phyloP scores from a whole-genome alignment of 2,329 filamentous ascomycete genomes.

The Arthrobotrys sinensis region DNA sequence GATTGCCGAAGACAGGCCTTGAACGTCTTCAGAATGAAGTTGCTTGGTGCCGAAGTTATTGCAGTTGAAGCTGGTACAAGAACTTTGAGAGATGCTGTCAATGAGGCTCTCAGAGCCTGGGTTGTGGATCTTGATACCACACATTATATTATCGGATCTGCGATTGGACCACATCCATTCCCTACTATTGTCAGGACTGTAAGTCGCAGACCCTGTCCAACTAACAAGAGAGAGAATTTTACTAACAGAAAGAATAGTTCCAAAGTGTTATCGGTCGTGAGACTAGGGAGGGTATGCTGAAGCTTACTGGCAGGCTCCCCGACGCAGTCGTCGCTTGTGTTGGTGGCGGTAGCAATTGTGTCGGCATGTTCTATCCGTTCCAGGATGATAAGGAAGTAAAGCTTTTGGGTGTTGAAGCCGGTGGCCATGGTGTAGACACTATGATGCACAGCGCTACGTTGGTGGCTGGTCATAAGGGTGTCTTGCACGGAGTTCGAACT shows the following conservation, averaged over 20 bases:
- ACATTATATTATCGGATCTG: constrained; percentile 98
- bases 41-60: constrained; percentile 92
- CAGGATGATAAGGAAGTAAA: constrained; percentile 86
- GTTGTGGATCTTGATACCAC: constrained; percentile 92
- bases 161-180: constrained; percentile 97
- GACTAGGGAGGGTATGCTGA: constrained; percentile 91
- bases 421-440: constrained; percentile 92
- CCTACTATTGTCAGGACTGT: constrained; percentile 91
- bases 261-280: constrained; percentile 96
- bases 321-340: constrained; percentile 98
- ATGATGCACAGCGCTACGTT: constrained; percentile 88
- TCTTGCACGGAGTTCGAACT: constrained; percentile 94
- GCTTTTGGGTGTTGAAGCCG: constrained; percentile 93
- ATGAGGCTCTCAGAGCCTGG: constrained; percentile 85
- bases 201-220: constrained; percentile 1
- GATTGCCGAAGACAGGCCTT: constrained; percentile 95
- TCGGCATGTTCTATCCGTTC: constrained; percentile 99
- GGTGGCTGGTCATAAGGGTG: constrained; percentile 87
- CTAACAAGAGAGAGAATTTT: neutral
- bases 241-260: constrained; percentile 71
- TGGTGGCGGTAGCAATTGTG: constrained; percentile 93
- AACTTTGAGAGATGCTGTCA: constrained; percentile 68
- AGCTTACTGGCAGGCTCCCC: constrained; percentile 87
- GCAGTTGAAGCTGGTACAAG: constrained; percentile 91
- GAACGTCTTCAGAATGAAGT: constrained; percentile 98